phyloP scores from a whole-genome alignment of 2,329 filamentous ascomycete species.

The Emydomyces testavorans region DNA sequence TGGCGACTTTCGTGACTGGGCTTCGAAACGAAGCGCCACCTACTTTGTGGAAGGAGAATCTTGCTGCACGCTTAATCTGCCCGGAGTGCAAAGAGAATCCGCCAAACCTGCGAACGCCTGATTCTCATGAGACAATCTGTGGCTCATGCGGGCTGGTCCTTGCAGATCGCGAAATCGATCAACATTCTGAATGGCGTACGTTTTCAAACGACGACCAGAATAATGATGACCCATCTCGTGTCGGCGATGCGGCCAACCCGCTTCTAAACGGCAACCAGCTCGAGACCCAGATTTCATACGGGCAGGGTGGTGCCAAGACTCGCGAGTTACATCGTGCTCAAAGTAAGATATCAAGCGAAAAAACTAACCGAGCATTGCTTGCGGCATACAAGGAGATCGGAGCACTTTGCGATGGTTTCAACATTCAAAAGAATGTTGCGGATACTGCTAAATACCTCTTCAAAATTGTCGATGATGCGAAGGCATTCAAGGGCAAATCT shows the following conservation, averaged over 20 bases:
- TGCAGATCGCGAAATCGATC: slow-evolving; percentile 83
- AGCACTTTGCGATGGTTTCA: slow-evolving; percentile 71
- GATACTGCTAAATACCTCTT: slow-evolving; percentile 91
- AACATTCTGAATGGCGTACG: slow-evolving; percentile 94
- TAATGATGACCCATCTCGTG: slow-evolving; percentile 93
- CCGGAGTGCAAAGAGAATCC: slow-evolving; percentile 83
- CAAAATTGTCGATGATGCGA: slow-evolving; percentile 86
- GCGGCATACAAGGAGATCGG: slow-evolving; percentile 82
- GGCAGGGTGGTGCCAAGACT: slow-evolving; percentile 57
- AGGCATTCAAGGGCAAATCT: slow-evolving; percentile 88
- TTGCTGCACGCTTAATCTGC: slow-evolving; percentile 76
- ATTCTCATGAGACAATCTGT: slow-evolving; percentile 86
- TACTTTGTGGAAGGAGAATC: slow-evolving; percentile 61
- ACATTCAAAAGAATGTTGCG: slow-evolving; percentile 66
- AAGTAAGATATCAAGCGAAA: slow-evolving; percentile 69
- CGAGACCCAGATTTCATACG: slow-evolving; percentile 75
- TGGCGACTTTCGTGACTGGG: slow-evolving; percentile 33
- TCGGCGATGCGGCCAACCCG: slow-evolving; percentile 84
- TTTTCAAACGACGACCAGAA: slow-evolving; percentile 97
- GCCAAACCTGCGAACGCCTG: slow-evolving; percentile 88
- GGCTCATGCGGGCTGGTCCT: slow-evolving; percentile 84
- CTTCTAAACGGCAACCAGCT: slow-evolving; percentile 84
- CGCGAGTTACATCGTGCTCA: slow-evolving; percentile 72
- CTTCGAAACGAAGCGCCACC: slow-evolving; percentile 32
- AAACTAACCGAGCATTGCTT: slow-evolving; percentile 68